A percentile compares a stretch with the other conserved stretches of the same genome.
These are phyloP conservation scores for Pseudonitzschia multiseries DNA, from an alignment of 108 stramenopile genomes.

Conservation along the genomic window DNA sequence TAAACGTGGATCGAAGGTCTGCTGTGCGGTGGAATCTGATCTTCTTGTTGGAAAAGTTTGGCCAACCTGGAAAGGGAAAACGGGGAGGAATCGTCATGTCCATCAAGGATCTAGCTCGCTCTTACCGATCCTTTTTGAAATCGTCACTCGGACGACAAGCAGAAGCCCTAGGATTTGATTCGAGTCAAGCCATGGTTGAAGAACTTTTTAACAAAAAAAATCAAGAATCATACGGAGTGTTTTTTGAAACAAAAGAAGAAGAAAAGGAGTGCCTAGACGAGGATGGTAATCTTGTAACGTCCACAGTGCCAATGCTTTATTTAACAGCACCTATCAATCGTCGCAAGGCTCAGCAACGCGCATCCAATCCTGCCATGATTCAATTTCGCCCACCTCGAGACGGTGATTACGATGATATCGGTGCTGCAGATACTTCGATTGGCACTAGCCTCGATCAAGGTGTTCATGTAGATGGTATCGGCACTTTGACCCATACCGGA, in stretches of 20 bases:
- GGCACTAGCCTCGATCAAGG: not conserved
- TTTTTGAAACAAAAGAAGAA: constrained; percentile 40
- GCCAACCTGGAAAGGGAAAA: constrained; percentile 21
- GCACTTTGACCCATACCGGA: constrained; percentile 53
- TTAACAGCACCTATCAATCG: constrained; percentile 53
- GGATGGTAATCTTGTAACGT: not conserved
- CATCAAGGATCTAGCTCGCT: constrained; percentile 19
- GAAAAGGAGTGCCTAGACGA: not conserved
- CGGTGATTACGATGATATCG: constrained; percentile 34
- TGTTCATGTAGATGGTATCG: constrained; percentile 23
- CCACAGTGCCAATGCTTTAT: constrained; percentile 17
- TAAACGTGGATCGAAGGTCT: constrained; percentile 59
- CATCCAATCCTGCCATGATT: constrained; percentile 54
- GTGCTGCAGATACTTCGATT: constrained; percentile 18
- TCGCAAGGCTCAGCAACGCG: constrained; percentile 49
- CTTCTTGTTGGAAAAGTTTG: constrained; percentile 64
- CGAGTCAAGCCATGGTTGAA: constrained; percentile 47
- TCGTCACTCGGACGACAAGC: constrained; percentile 48
- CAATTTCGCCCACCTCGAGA: constrained; percentile 53
- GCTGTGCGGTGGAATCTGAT: constrained; percentile 77
- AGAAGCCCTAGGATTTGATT: constrained; percentile 53
- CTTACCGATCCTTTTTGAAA: constrained; percentile 41
- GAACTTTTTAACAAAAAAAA: constrained; percentile 57
- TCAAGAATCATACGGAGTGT: constrained; percentile 61
- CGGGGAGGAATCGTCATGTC: constrained; percentile 40